Base-by-base conservation (phyloP, 2,329 filamentous ascomycete species). In the Diaporthe sp. region DNA sequence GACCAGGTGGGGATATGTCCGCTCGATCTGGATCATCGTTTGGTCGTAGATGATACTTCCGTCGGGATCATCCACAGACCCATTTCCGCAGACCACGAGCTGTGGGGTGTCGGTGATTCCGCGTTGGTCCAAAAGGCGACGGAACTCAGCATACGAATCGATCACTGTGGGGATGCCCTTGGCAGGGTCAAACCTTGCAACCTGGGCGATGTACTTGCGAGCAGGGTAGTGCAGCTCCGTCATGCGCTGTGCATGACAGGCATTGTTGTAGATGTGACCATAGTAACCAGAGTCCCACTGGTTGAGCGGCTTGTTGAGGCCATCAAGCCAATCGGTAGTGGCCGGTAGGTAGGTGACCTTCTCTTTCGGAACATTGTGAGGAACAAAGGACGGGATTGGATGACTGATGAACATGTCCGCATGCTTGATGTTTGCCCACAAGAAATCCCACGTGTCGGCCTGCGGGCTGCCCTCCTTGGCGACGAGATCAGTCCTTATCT, bases 351-450 rank as follows among this genome's bases (percentile, higher is more conserved):
- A 95, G 2, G 90, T 92, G 0, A 96, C 92, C 78, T 90, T 93
- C 72, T 92, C 86, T 1, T 83, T 84, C 2, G 92, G 90, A 7
- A 97, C 93, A 74, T 87, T 92, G 42, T 87, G 84, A 2, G 94
- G 94, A 13, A 97, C 93, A 79, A 96, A 97, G 34, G 89, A 87
- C 57, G 90, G 91, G 72, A 97, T 94, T 0, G 95, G 94, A 79
- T 97, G 94, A 79, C 93, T 95, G 83, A 97, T 93, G 84, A 96
- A 97, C 82, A 95, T 86, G 83, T 97, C 94, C 13, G 93, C 92
- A 2, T 89, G 84, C 80, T 93, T 88, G 79, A 95, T 94, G 77
- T 91, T 90, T 67, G 90, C 85, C 93, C 93, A 96, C 12, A 97
- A 85, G 85, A 92, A 95, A 42, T 89, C 85, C 94, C 94, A 97